Conservation (phyloP, 768 basidiomycete species). For the Suillus placidus region DNA sequence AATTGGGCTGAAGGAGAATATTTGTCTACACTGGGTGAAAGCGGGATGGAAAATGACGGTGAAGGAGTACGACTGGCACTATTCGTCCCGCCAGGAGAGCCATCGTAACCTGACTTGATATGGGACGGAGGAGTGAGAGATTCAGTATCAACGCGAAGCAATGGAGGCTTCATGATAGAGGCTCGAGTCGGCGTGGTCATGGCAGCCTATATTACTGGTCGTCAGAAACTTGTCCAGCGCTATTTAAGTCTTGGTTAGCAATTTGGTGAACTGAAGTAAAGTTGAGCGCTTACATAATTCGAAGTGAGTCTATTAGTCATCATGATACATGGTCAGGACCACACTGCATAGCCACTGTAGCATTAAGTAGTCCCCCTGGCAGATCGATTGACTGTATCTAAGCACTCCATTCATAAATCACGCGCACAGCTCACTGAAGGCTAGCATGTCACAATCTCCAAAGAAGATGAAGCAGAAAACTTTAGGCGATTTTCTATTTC, state of each 20-base stretch:
- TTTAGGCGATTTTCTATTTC: slow-evolving; percentile 38
- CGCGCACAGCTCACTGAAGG: slow-evolving; percentile 18
- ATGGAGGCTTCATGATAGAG: slow-evolving; percentile 12
- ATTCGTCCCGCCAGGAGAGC: not conserved
- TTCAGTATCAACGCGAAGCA: slow-evolving; percentile 17
- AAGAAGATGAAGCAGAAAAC: slow-evolving; percentile 47
- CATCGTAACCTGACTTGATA: not conserved
- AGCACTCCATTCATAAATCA: not conserved
- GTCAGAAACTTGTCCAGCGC: not conserved
- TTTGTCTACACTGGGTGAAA: slow-evolving; percentile 26
- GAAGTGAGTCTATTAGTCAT: not conserved
- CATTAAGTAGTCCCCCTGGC: not conserved
- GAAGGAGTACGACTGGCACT: slow-evolving; percentile 22
- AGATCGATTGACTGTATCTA: not conserved
- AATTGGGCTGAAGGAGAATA: slow-evolving; percentile 25
- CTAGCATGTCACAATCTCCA: slow-evolving; percentile 17
- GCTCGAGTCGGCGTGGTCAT: slow-evolving; percentile 1
- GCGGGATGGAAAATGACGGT: slow-evolving; percentile 33
- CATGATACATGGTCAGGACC: not conserved
- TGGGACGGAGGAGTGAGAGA: slow-evolving; percentile 8
- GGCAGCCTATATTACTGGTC: not conserved
- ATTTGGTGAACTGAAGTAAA: not conserved
- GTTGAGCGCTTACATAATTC: not conserved
- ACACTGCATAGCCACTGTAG: not conserved
- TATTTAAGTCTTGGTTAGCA: not conserved